These are phyloP conservation scores for Chlorella sp. DNA, from an alignment of 139 green algal species.

Conservation along the genomic window DNA sequence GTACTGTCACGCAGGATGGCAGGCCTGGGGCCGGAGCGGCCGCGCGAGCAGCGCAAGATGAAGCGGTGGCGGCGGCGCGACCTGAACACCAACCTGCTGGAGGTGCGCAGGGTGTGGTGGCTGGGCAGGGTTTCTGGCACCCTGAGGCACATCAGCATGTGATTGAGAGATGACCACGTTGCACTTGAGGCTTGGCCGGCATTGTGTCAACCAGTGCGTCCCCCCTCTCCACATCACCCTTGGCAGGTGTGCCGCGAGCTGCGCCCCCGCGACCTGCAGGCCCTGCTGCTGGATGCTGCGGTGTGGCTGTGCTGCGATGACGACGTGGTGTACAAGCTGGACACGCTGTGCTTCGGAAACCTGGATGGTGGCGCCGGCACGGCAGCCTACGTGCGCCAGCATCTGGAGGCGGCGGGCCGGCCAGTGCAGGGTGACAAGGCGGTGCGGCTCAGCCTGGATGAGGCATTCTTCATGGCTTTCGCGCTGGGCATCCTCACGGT, in stretches of 20 bases:
- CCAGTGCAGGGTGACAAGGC: neutral
- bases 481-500: constrained; percentile 30
- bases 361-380: constrained; percentile 46
- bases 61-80: constrained; percentile 34
- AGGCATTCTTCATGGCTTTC: constrained; percentile 54
- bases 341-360: constrained; percentile 51
- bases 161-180: no score
- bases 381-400: constrained; percentile 16
- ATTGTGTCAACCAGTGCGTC: no score
- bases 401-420: constrained; percentile 6
- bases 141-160: no score
- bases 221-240: neutral
- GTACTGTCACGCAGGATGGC: neutral
- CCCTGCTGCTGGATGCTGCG: constrained; percentile 35
- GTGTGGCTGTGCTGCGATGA: constrained; percentile 44
- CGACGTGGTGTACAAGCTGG: constrained; percentile 29
- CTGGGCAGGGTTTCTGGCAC: no score
- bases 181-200: no score
- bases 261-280: constrained; percentile 27
- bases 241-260: constrained; percentile 18
- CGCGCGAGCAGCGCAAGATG: constrained; percentile 26
- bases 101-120: neutral
- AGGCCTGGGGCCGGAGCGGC: neutral
- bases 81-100: constrained; percentile 43
- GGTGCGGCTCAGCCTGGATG: constrained; percentile 50